Evolutionary conservation across 139 green algal species (phyloP).

Genomic region (Coccomyxa sp.): DNA sequence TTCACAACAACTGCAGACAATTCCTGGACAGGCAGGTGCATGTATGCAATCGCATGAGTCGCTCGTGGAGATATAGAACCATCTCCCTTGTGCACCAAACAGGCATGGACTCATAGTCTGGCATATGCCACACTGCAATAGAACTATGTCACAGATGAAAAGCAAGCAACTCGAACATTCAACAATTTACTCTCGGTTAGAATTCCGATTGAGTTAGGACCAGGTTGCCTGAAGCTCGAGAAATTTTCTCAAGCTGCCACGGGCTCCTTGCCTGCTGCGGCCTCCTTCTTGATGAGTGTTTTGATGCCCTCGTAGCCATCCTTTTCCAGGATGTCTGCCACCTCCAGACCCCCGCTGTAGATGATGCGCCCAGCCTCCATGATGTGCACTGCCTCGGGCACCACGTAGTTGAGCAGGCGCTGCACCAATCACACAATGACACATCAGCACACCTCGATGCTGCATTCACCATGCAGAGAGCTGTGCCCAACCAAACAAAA

Average conservation of each 20-base stretch:
- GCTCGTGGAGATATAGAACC: neutral
- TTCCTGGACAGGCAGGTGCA: no score
- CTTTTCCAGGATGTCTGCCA: conserved; percentile 62
- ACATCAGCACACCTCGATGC: neutral
- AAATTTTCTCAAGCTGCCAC: neutral
- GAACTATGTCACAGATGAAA: neutral
- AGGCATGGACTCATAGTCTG: neutral
- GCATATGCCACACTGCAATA: neutral
- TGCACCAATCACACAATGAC: conserved; percentile 9
- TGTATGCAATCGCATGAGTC: no score
- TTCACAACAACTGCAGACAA: no score
- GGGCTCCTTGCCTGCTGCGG: neutral
- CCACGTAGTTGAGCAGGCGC: conserved; percentile 77
- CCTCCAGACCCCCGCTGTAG: conserved; percentile 47
- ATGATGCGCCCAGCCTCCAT: conserved; percentile 73
- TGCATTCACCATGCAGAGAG: no score
- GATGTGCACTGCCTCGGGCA: conserved; percentile 73
- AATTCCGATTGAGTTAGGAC: neutral
- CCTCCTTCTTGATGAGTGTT: conserved; percentile 1
- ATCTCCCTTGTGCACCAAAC: neutral
- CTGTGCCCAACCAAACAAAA: no score
- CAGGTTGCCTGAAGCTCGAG: neutral
- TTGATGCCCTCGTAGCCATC: conserved; percentile 52
- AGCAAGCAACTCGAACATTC: neutral
- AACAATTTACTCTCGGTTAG: no score